Percentiles rank a stretch among this genome's conserved stretches.
Conservation (phyloP, 179 eudicot species). For the Carnegiea gigantea region DNA sequence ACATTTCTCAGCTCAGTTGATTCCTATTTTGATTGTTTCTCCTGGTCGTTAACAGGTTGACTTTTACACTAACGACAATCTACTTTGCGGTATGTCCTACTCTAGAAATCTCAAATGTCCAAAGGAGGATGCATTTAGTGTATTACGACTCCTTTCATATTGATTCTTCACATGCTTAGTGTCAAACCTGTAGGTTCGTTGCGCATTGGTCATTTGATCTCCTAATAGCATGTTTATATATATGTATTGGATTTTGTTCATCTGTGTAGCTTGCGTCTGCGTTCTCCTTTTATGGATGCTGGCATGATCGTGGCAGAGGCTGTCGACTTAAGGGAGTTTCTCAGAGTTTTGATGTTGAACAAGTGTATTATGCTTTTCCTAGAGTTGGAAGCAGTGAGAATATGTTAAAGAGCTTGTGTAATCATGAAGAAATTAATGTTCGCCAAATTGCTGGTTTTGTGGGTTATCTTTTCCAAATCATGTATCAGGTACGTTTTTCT, state of each 20-base stretch:
- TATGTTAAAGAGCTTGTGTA: conserved; percentile 23
- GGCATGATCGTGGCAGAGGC: conserved; percentile 28
- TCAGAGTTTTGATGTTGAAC: conserved; percentile 42
- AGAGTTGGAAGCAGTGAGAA: conserved; percentile 33
- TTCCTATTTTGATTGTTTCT: conserved; percentile 20
- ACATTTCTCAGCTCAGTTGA: neutral
- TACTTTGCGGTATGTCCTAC: conserved; percentile 82
- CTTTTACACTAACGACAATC: conserved; percentile 68
- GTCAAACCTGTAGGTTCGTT: neutral
- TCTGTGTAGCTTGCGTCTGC: conserved; percentile 60
- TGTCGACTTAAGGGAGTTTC: conserved; percentile 27
- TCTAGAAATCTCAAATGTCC: conserved; percentile 6
- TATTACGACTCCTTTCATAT: neutral
- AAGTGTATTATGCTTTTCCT: conserved; percentile 39
- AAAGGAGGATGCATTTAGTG: neutral
- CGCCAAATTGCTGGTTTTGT: conserved; percentile 37
- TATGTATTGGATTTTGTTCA: conserved; percentile 17
- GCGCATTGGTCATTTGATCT: neutral
- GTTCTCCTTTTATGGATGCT: conserved; percentile 69
- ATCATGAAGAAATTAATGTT: conserved; percentile 23
- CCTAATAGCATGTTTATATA: no score
- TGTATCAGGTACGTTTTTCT: conserved; percentile 47
- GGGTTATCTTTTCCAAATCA: conserved; percentile 49
- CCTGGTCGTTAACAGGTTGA: conserved; percentile 66
- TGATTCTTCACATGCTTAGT: neutral